Base-by-base conservation (phyloP, 2,329 filamentous ascomycete species). In the Proliferodiscus dingleyae region DNA sequence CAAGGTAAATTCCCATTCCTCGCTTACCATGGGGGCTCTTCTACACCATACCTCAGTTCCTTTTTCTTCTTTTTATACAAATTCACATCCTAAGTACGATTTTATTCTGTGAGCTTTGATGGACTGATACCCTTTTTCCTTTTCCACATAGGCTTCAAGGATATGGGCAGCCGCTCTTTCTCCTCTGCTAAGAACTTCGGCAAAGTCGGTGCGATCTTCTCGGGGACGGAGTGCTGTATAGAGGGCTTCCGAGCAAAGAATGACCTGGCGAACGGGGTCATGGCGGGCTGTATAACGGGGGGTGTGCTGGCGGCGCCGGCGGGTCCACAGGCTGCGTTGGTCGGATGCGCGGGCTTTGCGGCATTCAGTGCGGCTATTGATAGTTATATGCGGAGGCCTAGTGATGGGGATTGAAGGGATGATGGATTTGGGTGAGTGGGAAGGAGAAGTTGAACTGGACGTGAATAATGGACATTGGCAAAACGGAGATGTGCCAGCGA, bases 241-340 rank as follows among this genome's bases (percentile, higher is more conserved):
- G 93, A 98, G 68, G 90, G 90, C 0, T 77, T 87, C 59, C 79
- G 93, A 23, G 93, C 90, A 18, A 96, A 95, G 73, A 96, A 97
- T 68, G 93, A 97, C 66, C 68, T 97, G 23, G 80, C 73, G 53
- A 98, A 98, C 71, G 89, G 89, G 44, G 82, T 93, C 4, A 80
- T 83, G 4, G 89, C 90, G 0, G 93, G 93, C 0, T 97, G 91
- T 64, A 72, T 96, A 44, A 96, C 93, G 8, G 93, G 93, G 13
- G 93, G 88, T 15, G 86, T 93, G 44, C 68, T 98, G 53, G 91
- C 89, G 38, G 81, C 86, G 52, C 87, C 85, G 58, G 91, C 87
- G 1, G 93, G 93, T 0, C 93, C 93, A 6, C 87, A 93, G 70
- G 93, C 91, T 24, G 86, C 88, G 40, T 84, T 82, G 2, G 76